Conservation (phyloP, 176 grass and related monocot genomes). For the Oryza longistaminata region DNA sequence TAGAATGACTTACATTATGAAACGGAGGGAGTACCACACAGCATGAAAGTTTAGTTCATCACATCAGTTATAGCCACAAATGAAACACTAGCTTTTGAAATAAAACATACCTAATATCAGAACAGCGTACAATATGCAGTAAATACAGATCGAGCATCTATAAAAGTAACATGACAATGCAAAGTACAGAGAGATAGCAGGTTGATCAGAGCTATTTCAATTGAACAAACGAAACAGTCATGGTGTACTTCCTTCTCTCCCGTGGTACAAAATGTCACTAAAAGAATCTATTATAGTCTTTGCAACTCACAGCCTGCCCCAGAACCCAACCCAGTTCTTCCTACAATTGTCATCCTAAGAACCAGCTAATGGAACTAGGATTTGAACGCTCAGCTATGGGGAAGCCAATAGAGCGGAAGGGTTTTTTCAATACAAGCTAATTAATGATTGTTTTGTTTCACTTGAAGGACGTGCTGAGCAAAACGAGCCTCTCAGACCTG, state of each 20-base stretch:
- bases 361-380: constrained; percentile 40
- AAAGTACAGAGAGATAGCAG: constrained; percentile 6
- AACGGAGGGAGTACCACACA: neutral
- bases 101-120: neutral
- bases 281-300: constrained; percentile 52
- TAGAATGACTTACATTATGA: neutral
- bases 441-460: constrained; percentile 36
- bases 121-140: neutral
- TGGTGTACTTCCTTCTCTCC: constrained; percentile 51
- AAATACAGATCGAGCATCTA: constrained; percentile 32
- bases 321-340: constrained; percentile 35
- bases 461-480: constrained; percentile 42
- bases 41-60: neutral
- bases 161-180: neutral
- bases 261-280: constrained; percentile 53
- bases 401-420: constrained; percentile 39
- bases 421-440: constrained; percentile 40
- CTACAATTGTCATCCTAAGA: constrained; percentile 44
- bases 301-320: constrained; percentile 38
- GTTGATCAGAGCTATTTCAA: constrained; percentile 38
- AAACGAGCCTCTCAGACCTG: constrained; percentile 45
- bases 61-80: neutral
- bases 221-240: constrained; percentile 45
- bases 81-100: neutral
- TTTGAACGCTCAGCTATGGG: constrained; percentile 34